A percentile compares a stretch with the other conserved stretches of the same genome.
Evolutionary conservation across 2,329 filamentous ascomycete species (phyloP).

Genomic region (Ilyonectria robusta): DNA sequence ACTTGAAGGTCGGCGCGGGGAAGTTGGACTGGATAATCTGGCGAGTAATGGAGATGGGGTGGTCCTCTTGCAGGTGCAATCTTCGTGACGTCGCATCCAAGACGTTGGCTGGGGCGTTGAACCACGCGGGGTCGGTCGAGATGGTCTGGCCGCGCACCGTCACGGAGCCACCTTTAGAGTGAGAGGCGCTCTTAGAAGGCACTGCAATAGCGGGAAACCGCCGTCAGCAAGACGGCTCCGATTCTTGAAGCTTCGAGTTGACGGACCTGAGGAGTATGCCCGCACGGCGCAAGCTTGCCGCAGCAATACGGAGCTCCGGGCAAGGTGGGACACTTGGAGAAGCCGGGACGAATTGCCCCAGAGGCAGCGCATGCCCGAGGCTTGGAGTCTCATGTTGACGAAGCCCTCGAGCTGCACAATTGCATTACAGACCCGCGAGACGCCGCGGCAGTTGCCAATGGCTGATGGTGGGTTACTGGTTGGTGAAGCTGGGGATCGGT

Average conservation of each 20-base stretch:
- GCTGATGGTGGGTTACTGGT: slow-evolving; percentile 5
- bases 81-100: slow-evolving; percentile 80
- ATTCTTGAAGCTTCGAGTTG: slow-evolving; percentile 23
- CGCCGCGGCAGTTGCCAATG: slow-evolving; percentile 20
- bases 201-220: slow-evolving; percentile 34
- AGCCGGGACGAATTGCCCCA: slow-evolving; percentile 43
- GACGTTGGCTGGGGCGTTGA: slow-evolving; percentile 85
- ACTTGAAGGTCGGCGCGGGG: slow-evolving; percentile 77
- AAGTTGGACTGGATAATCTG: slow-evolving; percentile 94
- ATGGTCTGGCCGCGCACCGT: slow-evolving; percentile 72
- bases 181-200: slow-evolving; percentile 46
- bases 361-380: slow-evolving; percentile 48
- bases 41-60: slow-evolving; percentile 91
- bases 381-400: slow-evolving; percentile 45
- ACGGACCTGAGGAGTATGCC: slow-evolving; percentile 47
- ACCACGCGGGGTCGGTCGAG: slow-evolving; percentile 80
- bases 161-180: slow-evolving; percentile 51
- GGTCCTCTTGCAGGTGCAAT: slow-evolving; percentile 91
- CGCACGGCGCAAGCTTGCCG: slow-evolving; percentile 42
- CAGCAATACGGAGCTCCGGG: slow-evolving; percentile 42
- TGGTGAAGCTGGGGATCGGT: slow-evolving; percentile 5
- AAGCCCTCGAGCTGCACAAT: slow-evolving; percentile 38
- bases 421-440: slow-evolving; percentile 32
- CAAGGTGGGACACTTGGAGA: slow-evolving; percentile 37
- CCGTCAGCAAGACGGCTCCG: slow-evolving; percentile 38